Conservation (phyloP, 169 alveolate species). For the Plasmodium berghei region DNA sequence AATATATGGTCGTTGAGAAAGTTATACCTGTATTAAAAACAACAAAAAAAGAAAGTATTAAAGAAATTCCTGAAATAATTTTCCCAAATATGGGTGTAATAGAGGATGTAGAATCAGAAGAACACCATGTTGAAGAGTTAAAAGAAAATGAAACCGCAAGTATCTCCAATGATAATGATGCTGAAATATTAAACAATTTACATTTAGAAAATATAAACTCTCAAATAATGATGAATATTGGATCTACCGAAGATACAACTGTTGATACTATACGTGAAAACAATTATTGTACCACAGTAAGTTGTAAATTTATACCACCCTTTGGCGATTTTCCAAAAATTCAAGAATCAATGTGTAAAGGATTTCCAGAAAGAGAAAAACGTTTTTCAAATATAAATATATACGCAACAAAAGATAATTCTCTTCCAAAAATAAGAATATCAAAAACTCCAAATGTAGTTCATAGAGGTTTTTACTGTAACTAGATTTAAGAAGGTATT, state of each 20-base stretch:
- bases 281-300: constrained; percentile 39
- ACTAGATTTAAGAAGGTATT: constrained; percentile 29
- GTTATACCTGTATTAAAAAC: constrained; percentile 89
- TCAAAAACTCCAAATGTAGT: constrained; percentile 49
- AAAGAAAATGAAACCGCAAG: constrained; percentile 63
- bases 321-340: constrained; percentile 23
- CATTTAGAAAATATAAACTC: constrained; percentile 24
- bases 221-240: constrained; percentile 34
- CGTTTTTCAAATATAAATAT: constrained; percentile 31
- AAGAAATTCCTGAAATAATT: constrained; percentile 81
- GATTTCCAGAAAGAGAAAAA: constrained; percentile 43
- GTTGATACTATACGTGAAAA: constrained; percentile 26
- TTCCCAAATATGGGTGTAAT: constrained; percentile 65
- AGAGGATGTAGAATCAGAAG: constrained; percentile 76
- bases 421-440: constrained; percentile 71
- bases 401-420: constrained; percentile 35
- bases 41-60: constrained; percentile 77
- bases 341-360: constrained; percentile 15
- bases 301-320: constrained; percentile 47
- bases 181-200: constrained; percentile 33
- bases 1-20: constrained; percentile 87
- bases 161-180: constrained; percentile 28
- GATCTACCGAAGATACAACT: constrained; percentile 39
- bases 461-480: constrained; percentile 60
- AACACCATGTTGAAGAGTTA: constrained; percentile 31